Conservation (phyloP, 2,329 filamentous ascomycete species). For the Ophiobolus disseminans region DNA sequence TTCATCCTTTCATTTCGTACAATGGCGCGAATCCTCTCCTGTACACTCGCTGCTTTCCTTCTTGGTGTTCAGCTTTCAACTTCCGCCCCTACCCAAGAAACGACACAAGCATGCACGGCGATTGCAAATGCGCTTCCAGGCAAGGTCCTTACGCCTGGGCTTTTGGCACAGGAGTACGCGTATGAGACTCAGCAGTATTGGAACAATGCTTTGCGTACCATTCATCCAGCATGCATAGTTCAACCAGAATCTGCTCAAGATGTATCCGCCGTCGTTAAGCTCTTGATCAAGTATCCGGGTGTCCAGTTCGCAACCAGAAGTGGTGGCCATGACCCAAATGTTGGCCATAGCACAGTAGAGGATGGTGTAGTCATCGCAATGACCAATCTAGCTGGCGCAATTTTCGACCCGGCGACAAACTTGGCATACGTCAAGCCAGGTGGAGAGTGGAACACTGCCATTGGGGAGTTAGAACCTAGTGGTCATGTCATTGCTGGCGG, state of each 20-base stretch:
- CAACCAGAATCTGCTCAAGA: slow-evolving; percentile 33
- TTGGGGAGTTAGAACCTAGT: slow-evolving; percentile 41
- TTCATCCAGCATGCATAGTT: slow-evolving; percentile 36
- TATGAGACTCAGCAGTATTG: slow-evolving; percentile 32
- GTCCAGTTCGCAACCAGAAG: slow-evolving; percentile 35
- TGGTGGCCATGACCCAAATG: slow-evolving; percentile 50
- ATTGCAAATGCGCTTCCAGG: slow-evolving; percentile 26
- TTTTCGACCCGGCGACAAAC: slow-evolving; percentile 41
- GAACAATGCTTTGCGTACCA: slow-evolving; percentile 21
- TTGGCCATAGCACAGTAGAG: slow-evolving; percentile 42
- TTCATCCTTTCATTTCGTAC: too few species aligned
- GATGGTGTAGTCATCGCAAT: slow-evolving; percentile 50
- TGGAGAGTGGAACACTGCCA: slow-evolving; percentile 52
- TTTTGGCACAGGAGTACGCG: slow-evolving; percentile 26
- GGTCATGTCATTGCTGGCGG: slow-evolving; percentile 46
- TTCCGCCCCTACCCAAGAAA: slow-evolving; percentile 23
- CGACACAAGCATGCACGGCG: slow-evolving; percentile 25
- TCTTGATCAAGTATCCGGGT: slow-evolving; percentile 29
- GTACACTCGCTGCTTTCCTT: slow-evolving; percentile 11
- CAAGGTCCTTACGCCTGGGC: slow-evolving; percentile 22
- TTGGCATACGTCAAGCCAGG: slow-evolving; percentile 51
- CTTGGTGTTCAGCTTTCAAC: slow-evolving; percentile 9
- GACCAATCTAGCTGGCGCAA: slow-evolving; percentile 45
- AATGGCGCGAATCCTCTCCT: slow-evolving; percentile 9
- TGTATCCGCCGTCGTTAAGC: slow-evolving; percentile 29